Evolutionary conservation across 1,284 basidiomycete species (phyloP).

Genomic region (Agaricales sp.): DNA sequence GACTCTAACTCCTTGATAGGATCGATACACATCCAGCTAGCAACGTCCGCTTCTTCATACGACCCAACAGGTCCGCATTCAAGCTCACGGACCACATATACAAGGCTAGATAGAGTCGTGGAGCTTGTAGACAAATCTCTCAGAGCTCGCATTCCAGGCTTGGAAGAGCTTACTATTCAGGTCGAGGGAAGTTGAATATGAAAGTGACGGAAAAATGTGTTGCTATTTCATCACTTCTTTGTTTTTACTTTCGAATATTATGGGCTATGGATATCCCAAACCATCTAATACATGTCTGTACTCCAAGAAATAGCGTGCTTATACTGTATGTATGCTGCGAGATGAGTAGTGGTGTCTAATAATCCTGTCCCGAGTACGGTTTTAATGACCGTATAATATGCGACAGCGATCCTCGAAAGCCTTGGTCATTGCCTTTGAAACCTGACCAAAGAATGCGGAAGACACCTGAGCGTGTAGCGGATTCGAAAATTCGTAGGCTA

Average conservation of each 20-base stretch:
- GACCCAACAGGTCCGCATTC: slow-evolving; percentile 48
- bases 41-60: slow-evolving; percentile 39
- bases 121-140: slow-evolving; percentile 68
- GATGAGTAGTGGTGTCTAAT: too few relatives aligned
- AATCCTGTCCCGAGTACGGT: too few relatives aligned
- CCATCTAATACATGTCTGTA: too few relatives aligned
- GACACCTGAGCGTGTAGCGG: slow-evolving; percentile 80
- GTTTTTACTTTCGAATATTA: too few relatives aligned
- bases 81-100: slow-evolving; percentile 37
- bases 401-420: slow-evolving; percentile 84
- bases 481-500: slow-evolving; percentile 82
- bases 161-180: slow-evolving; percentile 85
- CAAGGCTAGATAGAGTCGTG: slow-evolving; percentile 60
- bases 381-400: slow-evolving; percentile 66
- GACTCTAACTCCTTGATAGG: slow-evolving; percentile 82
- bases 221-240: too few relatives aligned
- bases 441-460: slow-evolving; percentile 75
- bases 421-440: slow-evolving; percentile 83
- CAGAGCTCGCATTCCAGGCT: slow-evolving; percentile 59
- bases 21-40: slow-evolving; percentile 81
- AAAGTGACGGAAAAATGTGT: too few relatives aligned
- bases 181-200: slow-evolving; percentile 35
- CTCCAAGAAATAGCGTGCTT: too few relatives aligned
- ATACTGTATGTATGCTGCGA: too few relatives aligned
- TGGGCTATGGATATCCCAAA: too few relatives aligned